These are phyloP conservation scores for Cyberlindnera mycetangii DNA, from an alignment of 805 yeast species.

Conservation along the genomic window DNA sequence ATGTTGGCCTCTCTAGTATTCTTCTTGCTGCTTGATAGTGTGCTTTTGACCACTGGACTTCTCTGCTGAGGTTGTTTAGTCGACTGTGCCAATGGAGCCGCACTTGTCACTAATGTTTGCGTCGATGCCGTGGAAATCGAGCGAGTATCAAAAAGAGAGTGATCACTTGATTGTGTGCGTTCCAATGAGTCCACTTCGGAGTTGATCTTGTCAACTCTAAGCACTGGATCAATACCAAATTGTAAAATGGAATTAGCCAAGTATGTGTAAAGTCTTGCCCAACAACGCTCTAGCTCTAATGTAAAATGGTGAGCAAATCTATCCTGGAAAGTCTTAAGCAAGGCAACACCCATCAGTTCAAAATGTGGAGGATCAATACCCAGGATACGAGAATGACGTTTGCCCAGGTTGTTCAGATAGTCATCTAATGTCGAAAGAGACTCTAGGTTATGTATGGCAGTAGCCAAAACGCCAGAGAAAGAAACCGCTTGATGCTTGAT, in stretches of 20 bases:
- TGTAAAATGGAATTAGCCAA: conserved; percentile 65
- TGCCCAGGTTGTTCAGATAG: conserved; percentile 61
- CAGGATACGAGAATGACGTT: conserved; percentile 70
- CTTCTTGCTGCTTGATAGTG: not conserved
- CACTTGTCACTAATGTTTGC: conserved; percentile 1
- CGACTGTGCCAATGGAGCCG: not conserved
- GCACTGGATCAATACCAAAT: conserved; percentile 39
- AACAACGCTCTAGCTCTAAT: conserved; percentile 59
- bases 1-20: conserved; percentile 4
- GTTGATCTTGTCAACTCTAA: conserved; percentile 31
- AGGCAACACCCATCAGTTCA: conserved; percentile 70
- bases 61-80: not conserved
- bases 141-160: conserved; percentile 15
- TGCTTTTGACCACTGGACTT: not conserved
- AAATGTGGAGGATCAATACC: conserved; percentile 69
- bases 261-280: conserved; percentile 69
- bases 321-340: conserved; percentile 65
- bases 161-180: conserved; percentile 4
- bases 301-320: conserved; percentile 53
- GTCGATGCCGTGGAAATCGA: conserved; percentile 10
- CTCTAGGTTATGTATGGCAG: conserved; percentile 64
- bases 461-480: conserved; percentile 73
- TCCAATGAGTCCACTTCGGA: conserved; percentile 9
- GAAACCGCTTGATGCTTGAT: conserved; percentile 76
- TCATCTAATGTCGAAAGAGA: conserved; percentile 54